phyloP scores from a whole-genome alignment of 2,329 filamentous ascomycete species.

The Fusarium verticillioides region DNA sequence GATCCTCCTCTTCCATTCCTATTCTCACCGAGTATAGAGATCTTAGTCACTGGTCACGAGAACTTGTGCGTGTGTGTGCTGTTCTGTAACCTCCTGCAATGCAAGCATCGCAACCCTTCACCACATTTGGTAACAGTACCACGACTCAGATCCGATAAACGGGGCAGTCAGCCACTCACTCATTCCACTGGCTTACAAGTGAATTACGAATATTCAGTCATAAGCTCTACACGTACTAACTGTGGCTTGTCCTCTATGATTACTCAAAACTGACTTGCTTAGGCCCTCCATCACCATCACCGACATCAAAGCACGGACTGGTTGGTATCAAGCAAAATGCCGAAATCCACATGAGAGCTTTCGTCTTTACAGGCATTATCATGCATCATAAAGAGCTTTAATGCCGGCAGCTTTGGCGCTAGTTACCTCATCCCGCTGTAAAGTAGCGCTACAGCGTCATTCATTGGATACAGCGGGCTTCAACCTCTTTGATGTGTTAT shows the following conservation, averaged over 20 bases:
- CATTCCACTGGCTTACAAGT: background rate
- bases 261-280: background rate
- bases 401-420: constrained; percentile 12
- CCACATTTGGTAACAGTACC: background rate
- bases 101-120: constrained; percentile 1
- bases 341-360: background rate
- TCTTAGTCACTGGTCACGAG: background rate
- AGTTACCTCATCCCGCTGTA: constrained; percentile 7
- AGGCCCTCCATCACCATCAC: background rate
- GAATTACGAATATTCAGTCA: constrained; percentile 9
- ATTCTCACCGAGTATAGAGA: background rate
- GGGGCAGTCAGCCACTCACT: background rate
- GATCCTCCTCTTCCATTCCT: background rate
- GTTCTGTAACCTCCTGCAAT: background rate
- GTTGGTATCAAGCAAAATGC: background rate
- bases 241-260: background rate
- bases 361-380: background rate
- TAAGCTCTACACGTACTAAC: background rate
- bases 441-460: background rate
- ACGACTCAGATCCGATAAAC: constrained; percentile 16
- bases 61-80: background rate
- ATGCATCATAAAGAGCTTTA: background rate
- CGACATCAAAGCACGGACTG: background rate
- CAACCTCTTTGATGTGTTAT: background rate
- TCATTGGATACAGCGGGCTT: constrained; percentile 1